Base-by-base conservation (phyloP, 2,329 filamentous ascomycete genomes). In the Trichoderma aggressivum region DNA sequence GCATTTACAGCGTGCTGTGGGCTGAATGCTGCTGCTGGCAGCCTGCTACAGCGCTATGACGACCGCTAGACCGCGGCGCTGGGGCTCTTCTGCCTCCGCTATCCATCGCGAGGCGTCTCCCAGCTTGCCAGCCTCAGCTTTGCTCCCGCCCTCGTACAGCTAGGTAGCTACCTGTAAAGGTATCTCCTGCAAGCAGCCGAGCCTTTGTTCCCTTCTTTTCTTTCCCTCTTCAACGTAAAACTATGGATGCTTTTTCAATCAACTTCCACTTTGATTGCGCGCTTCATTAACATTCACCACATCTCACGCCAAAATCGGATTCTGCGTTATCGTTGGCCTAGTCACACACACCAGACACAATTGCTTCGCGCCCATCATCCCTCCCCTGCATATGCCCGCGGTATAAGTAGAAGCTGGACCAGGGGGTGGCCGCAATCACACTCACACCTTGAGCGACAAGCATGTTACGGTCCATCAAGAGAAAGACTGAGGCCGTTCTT, bases 391-490 rank as follows among this genome's bases (percentile, higher is more conserved):
- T 24, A 58, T 66, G 61, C 50, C 53, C 39, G 61, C 55, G 18
- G 30, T 66, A 66, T 71, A 61, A 66, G 68, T 30, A 26, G 53
- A 39, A 59, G 56, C 56, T 59, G 56, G 56, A 30, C 60, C 55
- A 53, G 32, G 68, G 61, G 59, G 47, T 36, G 47, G 47, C 68
- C 47, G 60, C 43, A 58, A 58, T 24, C 59, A 64, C 50, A 59
- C 47, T 32, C 59, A 70, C 50, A 70, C 47, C 47, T 64, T 64
- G 55, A 21, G 61, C 39, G 12, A 61, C 50, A 65, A 70, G 70
- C 62, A 78, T 80, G 78, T 74, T 80, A 43, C 73, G 73, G 62
- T 75, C 74, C 59, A 60, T 75, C 24, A 76, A 73, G 66, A 75
- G 74, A 59, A 77, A 74, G 70, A 74, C 75, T n/a, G 74, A 72